Evolutionary conservation across 345 rosid species (phyloP), one percentile per base, ranked within the genome.

Genomic region (Laguncularia racemosa): DNA sequence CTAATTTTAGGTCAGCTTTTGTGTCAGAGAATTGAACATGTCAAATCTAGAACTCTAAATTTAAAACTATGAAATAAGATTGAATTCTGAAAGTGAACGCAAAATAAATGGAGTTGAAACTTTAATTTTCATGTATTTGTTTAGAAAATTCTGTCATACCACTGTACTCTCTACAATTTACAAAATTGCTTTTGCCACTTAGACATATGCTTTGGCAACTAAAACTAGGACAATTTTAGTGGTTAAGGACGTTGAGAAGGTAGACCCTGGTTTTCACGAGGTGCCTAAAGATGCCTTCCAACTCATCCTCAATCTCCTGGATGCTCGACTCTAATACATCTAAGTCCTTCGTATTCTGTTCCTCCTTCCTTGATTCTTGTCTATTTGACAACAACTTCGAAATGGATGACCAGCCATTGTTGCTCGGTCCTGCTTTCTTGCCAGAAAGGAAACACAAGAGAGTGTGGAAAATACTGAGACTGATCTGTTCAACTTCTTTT

Each of bases 401-500:
- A 17, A 70, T 45, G 1, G 66, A 3, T 6, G 66, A 52, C 70
- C 56, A 60, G 58, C 62, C 19, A 0, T 33, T 33, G 40, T 10
- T 33, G 40, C 14, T 68, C 16, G 59, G 55, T 66, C 71, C 50
- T 53, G 58, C 44, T 45, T 49, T 71, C 9, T 55, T 44, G 16
- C 23, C 44, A 45, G 63, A 68, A 21, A 66, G 2, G 19, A 14
- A 66, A 26, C 58, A 62, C n/a, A 70, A 19, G 56, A 77, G 68
- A 28, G 80, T 76, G 46, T 61, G 59, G 26, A 80, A 28, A 40
- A 66, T 59, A n/a, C 44, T 38, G 0, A 67, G 56, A 20, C 77
- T 66, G 11, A 69, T 61, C 38, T 69, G 62, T 60, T 76, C 62
- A 18, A 57, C 73, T 67, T 73, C 55, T 61, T 56, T 68, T 59